Base-by-base conservation (phyloP, 805 yeast genomes). In the Candida cerambycidarum region DNA sequence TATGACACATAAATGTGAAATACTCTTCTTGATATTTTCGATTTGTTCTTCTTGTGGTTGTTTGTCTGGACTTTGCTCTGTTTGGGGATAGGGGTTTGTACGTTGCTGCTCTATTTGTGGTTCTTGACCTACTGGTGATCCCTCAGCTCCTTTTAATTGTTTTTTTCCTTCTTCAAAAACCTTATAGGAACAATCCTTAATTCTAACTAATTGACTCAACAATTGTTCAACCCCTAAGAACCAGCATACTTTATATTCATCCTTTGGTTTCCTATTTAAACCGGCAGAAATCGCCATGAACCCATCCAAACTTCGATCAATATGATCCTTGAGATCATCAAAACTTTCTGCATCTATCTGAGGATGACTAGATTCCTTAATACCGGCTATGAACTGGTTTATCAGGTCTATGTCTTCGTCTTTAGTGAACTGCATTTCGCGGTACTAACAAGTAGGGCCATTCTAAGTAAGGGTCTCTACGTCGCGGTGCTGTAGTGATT, bases 211-310 rank as follows among this genome's bases (percentile, higher is more conserved):
- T 23, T 23, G 30, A 15, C 13, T 13, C 12, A 34, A 15, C 9
- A 34, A 15, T 11, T 24, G 28, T 4, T 24, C 29, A 4, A 34
- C 29, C 14, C 38, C 38, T 24, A 34, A 17, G 23, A 23, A 34
- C 38, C 38, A 34, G 23, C 38, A 34, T 11, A 34, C 38, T 23
- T 34, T 34, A 34, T 34, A 34, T 9, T 21, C 38, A 34, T 34
- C 38, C 9, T 24, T 14, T 4, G 38, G 23, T 15, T 34, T 34
- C 3, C 17, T 16, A 23, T 14, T n/a, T 10, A 34, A 21, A 10
- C 29, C 19, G 3, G 38, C 15, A 34, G 38, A 34, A 13, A 34
- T 23, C 30, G 29, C 7, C 38, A 34, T 34, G 13, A 34, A 34
- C n/a, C 23, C 9, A n/a, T 34, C 38, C 5, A 23, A 23, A 34